phyloP scores from a whole-genome alignment of 495 filamentous ascomycete species.

The Hypoxylon trugodes region DNA sequence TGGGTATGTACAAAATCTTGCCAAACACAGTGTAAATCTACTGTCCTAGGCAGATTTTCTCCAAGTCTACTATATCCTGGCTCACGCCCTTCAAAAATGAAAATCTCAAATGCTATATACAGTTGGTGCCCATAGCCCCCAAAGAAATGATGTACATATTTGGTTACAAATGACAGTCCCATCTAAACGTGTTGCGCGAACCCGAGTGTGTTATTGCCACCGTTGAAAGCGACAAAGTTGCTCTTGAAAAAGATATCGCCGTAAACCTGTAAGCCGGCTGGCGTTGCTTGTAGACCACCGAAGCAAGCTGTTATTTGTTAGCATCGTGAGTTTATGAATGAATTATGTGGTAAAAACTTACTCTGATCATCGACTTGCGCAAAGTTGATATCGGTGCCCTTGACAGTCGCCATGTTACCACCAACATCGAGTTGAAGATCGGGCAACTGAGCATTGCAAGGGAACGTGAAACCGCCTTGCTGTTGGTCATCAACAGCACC shows the following conservation, averaged over 20 bases:
- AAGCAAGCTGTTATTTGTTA: slow-evolving; percentile 65
- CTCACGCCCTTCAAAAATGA: slow-evolving; percentile 3
- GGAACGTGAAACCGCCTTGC: slow-evolving; percentile 69
- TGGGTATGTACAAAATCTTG: slow-evolving; percentile 24
- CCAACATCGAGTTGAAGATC: slow-evolving; percentile 74
- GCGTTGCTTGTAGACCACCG: slow-evolving; percentile 73
- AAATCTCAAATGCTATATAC: slow-evolving; percentile 31
- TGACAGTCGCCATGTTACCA: slow-evolving; percentile 66
- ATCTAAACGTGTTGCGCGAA: slow-evolving; percentile 62
- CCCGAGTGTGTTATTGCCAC: slow-evolving; percentile 65
- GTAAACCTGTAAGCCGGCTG: slow-evolving; percentile 70
- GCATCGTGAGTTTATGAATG: not conserved
- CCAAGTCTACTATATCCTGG: slow-evolving; percentile 27
- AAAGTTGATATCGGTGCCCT: slow-evolving; percentile 74
- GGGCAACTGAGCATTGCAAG: slow-evolving; percentile 61
- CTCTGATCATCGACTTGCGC: slow-evolving; percentile 58
- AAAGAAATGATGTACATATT: slow-evolving; percentile 8
- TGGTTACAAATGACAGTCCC: not conserved
- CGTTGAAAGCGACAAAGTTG: slow-evolving; percentile 82
- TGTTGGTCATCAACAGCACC: slow-evolving; percentile 58
- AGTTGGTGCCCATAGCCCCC: slow-evolving; percentile 5
- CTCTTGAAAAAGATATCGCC: slow-evolving; percentile 84
- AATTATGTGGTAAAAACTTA: slow-evolving; percentile 40
- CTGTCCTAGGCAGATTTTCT: slow-evolving; percentile 7
- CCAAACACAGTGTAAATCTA: not conserved